Percentiles rank a stretch among this genome's conserved stretches.
phyloP scores from a whole-genome alignment of 352 stramenopile genomes.

The Phytopythium boreale region DNA sequence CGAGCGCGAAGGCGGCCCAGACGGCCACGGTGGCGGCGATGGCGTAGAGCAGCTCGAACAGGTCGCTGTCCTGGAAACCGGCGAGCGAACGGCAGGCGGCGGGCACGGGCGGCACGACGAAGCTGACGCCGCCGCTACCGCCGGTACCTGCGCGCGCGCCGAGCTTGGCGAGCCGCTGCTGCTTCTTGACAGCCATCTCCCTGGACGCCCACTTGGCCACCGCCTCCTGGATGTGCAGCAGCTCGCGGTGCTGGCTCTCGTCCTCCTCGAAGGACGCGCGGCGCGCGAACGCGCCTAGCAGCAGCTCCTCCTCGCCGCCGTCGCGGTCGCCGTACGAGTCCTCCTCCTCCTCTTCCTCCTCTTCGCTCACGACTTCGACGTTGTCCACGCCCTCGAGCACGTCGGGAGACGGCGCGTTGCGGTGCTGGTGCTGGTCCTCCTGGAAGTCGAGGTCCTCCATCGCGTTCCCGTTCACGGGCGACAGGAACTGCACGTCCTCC shows the following conservation, averaged over 20 bases:
- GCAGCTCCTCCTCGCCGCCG: slow-evolving; percentile 31
- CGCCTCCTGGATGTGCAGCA: slow-evolving; percentile 48
- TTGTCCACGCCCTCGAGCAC: slow-evolving; percentile 39
- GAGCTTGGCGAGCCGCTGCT: slow-evolving; percentile 28
- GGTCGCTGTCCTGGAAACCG: slow-evolving; percentile 41
- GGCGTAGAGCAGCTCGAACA: slow-evolving; percentile 42
- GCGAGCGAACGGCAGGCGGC: slow-evolving; percentile 27
- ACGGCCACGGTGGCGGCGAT: slow-evolving; percentile 47
- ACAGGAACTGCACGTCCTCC: slow-evolving; percentile 47
- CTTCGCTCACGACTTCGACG: slow-evolving; percentile 33
- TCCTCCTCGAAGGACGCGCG: slow-evolving; percentile 54
- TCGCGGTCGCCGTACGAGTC: slow-evolving; percentile 13
- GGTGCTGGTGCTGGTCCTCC: slow-evolving; percentile 9
- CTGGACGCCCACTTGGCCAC: slow-evolving; percentile 50
- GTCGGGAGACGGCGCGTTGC: slow-evolving; percentile 19
- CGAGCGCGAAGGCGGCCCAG: slow-evolving; percentile 33
- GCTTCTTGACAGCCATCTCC: slow-evolving; percentile 36
- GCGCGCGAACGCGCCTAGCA: slow-evolving; percentile 27
- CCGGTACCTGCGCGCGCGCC: slow-evolving; percentile 11
- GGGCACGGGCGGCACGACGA: slow-evolving; percentile 26
- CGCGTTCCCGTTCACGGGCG: slow-evolving; percentile 21
- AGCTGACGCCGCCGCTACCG: slow-evolving; percentile 19
- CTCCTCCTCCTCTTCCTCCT: slow-evolving; percentile 39
- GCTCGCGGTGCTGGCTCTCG: slow-evolving; percentile 43
- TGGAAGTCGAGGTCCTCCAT: slow-evolving; percentile 18